A percentile compares a stretch with the other conserved stretches of the same genome.
phyloP scores from a whole-genome alignment of 176 grass and related monocot genomes.

The Paspalum notatum region DNA sequence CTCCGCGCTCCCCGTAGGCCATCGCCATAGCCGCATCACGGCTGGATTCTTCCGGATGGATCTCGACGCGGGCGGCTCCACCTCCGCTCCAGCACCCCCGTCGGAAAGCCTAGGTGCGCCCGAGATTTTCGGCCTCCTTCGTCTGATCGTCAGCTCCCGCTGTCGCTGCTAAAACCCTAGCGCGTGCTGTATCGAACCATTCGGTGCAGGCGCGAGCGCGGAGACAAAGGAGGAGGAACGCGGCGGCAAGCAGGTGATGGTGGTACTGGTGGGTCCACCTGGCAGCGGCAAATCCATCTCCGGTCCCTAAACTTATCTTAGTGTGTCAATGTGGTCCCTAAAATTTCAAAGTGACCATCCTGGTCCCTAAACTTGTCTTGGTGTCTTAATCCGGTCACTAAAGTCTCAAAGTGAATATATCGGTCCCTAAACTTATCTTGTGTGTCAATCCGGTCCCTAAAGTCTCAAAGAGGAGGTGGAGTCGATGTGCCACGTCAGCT shows the following conservation, averaged over 20 bases:
- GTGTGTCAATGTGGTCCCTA: too few species aligned
- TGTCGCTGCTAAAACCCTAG: constrained; percentile 51
- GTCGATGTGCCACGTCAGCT: too few species aligned
- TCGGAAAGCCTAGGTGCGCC: constrained; percentile 28
- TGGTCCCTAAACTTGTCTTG: too few species aligned
- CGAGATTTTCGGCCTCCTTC: not conserved
- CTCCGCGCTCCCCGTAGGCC: not conserved
- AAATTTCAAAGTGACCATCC: too few species aligned
- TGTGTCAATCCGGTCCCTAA: too few species aligned
- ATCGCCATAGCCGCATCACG: not conserved
- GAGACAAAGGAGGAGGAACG: constrained; percentile 15
- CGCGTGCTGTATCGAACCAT: not conserved
- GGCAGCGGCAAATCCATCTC: constrained; percentile 92
- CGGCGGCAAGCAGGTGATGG: constrained; percentile 37
- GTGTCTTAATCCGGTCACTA: too few species aligned
- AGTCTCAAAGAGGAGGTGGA: too few species aligned
- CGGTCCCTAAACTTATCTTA: too few species aligned
- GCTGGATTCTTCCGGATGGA: constrained; percentile 36
- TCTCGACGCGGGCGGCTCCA: not conserved
- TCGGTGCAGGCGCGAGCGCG: constrained; percentile 27
- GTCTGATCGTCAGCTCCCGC: not conserved
- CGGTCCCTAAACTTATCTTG: too few species aligned
- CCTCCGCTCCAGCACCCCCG: not conserved
- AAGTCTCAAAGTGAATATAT: too few species aligned
- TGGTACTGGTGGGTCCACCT: constrained; percentile 70